A percentile compares a stretch with the other conserved stretches of the same genome.
These are phyloP conservation scores for Aphanomyces astaci DNA, from an alignment of 352 stramenopile genomes.

Conservation along the genomic window DNA sequence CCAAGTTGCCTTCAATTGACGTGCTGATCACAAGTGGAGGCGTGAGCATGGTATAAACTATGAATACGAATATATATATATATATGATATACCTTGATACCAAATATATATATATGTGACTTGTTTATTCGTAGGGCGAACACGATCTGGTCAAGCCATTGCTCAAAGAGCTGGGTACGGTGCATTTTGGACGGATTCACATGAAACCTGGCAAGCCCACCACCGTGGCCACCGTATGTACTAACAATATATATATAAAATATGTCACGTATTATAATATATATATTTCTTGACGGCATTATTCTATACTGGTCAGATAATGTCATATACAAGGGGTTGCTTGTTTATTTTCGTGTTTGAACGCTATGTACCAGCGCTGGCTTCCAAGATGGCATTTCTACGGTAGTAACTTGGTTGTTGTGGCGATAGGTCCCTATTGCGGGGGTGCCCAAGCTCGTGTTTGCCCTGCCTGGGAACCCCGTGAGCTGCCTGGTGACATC, in stretches of 20 bases:
- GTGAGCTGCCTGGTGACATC: constrained; percentile 92
- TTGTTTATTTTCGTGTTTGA: not conserved
- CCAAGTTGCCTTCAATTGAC: constrained; percentile 57
- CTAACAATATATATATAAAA: too few species aligned
- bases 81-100: too few species aligned
- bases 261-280: too few species aligned
- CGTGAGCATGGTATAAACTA: constrained; percentile 89
- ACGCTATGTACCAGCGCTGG: too few species aligned
- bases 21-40: constrained; percentile 94
- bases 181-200: constrained; percentile 93
- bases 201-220: constrained; percentile 99
- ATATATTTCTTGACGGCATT: too few species aligned
- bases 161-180: constrained; percentile 68
- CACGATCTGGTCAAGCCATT: constrained; percentile 92
- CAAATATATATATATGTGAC: too few species aligned
- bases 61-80: too few species aligned
- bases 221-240: constrained; percentile 89
- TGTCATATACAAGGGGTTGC: too few species aligned
- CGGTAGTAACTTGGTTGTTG: too few species aligned
- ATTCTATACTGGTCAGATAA: too few species aligned
- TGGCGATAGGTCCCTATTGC: constrained; percentile 26
- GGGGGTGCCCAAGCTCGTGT: constrained; percentile 71
- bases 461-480: constrained; percentile 95
- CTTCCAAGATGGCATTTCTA: too few species aligned
- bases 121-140: constrained; percentile 43